phyloP scores from a whole-genome alignment of 176 grass and related monocot genomes.

The Secale cereale region DNA sequence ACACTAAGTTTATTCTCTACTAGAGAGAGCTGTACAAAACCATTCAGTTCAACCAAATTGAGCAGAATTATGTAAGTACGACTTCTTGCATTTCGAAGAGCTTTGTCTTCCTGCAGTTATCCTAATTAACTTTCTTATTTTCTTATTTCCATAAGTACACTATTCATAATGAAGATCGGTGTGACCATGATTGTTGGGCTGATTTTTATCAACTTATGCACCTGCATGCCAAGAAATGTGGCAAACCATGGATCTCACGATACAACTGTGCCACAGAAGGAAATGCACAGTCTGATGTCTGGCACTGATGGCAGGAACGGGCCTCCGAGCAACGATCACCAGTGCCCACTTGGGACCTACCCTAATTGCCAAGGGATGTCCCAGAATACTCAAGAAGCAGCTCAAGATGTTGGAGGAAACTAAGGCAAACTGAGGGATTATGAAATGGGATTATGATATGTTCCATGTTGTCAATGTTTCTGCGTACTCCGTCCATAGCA shows the following conservation, averaged over 20 bases:
- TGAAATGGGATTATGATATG: neutral
- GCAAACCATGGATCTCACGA: neutral
- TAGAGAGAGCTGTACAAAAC: neutral
- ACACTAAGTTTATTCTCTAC: neutral
- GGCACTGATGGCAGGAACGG: constrained; percentile 26
- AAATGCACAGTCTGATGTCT: neutral
- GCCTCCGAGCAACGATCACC: constrained; percentile 44
- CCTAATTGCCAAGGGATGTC: constrained; percentile 30
- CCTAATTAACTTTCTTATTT: neutral
- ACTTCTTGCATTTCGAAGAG: neutral
- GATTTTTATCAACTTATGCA: neutral
- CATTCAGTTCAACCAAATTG: neutral
- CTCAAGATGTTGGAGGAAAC: neutral
- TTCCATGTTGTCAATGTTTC: neutral
- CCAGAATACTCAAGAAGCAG: neutral
- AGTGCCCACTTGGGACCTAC: constrained; percentile 34
- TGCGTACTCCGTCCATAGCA: no score
- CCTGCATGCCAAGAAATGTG: constrained; percentile 13
- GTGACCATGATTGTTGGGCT: neutral
- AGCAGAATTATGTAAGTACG: neutral
- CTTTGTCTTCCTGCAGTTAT: neutral
- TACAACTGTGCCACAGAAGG: neutral
- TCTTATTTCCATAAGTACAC: neutral
- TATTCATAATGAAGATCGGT: neutral
- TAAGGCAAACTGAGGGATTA: neutral